Evolutionary conservation across 441 rosid genomes (phyloP).

Genomic region (Erysimum pusillum): DNA sequence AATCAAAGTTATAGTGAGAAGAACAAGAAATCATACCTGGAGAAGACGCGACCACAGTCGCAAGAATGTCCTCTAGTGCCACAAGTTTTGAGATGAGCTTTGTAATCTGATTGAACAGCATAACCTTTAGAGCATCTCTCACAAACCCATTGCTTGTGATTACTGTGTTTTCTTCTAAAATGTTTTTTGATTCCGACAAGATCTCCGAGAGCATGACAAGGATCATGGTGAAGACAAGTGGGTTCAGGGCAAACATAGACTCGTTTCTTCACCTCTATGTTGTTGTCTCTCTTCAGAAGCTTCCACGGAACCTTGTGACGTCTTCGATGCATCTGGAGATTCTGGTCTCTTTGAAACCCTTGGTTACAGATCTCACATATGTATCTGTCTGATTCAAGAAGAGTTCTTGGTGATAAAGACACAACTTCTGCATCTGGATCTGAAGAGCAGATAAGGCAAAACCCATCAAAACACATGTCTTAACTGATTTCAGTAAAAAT

Average conservation of each 20-base stretch:
- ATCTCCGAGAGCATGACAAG: constrained; percentile 94
- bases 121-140: constrained; percentile 89
- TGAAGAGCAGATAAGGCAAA: constrained; percentile 36
- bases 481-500: background rate
- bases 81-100: constrained; percentile 96
- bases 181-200: constrained; percentile 96
- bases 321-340: constrained; percentile 92
- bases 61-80: constrained; percentile 97
- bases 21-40: constrained; percentile 64
- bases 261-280: constrained; percentile 75
- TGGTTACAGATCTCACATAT: constrained; percentile 96
- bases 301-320: constrained; percentile 98
- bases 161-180: constrained; percentile 88
- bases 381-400: constrained; percentile 84
- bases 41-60: constrained; percentile 97
- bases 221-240: constrained; percentile 89
- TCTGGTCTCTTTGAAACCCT: constrained; percentile 96
- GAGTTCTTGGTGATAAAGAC: constrained; percentile 82
- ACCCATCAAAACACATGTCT: constrained; percentile 23
- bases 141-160: constrained; percentile 93
- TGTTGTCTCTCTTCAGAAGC: constrained; percentile 80
- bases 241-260: constrained; percentile 95
- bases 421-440: constrained; percentile 98
- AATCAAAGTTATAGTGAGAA: constrained; percentile 5
- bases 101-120: constrained; percentile 97